phyloP scores from a whole-genome alignment of 345 rosid species.

The Acer campestre region DNA sequence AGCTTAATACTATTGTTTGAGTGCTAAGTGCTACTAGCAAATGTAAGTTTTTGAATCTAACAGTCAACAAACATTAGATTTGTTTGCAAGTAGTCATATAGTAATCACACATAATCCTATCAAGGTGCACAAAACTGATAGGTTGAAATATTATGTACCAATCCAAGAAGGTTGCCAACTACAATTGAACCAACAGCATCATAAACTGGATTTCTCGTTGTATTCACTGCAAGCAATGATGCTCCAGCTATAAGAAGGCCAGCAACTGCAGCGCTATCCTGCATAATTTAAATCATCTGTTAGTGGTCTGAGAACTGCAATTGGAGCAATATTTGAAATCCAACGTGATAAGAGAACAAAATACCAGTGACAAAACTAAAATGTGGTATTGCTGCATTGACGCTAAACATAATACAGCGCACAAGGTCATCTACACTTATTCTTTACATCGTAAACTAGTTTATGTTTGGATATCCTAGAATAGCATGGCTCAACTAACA shows the following conservation, averaged over 20 bases:
- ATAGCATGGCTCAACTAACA: background rate
- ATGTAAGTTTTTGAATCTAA: background rate
- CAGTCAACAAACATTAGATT: background rate
- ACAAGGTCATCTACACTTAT: background rate
- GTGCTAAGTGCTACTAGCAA: background rate
- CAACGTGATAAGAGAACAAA: background rate
- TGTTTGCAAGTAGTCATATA: background rate
- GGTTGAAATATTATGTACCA: constrained; percentile 47
- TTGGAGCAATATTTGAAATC: background rate
- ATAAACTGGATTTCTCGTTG: constrained; percentile 87
- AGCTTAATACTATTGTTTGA: background rate
- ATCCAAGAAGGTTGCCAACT: constrained; percentile 91
- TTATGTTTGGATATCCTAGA: background rate
- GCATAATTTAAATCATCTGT: constrained; percentile 28
- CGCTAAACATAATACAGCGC: background rate
- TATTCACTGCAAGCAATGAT: constrained; percentile 81
- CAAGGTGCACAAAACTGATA: constrained; percentile 4
- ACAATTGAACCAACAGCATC: constrained; percentile 94
- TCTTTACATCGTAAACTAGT: background rate
- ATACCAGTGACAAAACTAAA: background rate
- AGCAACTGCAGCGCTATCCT: constrained; percentile 99
- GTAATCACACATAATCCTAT: background rate
- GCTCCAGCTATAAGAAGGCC: constrained; percentile 93
- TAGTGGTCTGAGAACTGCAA: background rate
- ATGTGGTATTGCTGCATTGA: background rate